phyloP scores from a whole-genome alignment of 352 stramenopile genomes.

The Pythium pectinolyticum region DNA sequence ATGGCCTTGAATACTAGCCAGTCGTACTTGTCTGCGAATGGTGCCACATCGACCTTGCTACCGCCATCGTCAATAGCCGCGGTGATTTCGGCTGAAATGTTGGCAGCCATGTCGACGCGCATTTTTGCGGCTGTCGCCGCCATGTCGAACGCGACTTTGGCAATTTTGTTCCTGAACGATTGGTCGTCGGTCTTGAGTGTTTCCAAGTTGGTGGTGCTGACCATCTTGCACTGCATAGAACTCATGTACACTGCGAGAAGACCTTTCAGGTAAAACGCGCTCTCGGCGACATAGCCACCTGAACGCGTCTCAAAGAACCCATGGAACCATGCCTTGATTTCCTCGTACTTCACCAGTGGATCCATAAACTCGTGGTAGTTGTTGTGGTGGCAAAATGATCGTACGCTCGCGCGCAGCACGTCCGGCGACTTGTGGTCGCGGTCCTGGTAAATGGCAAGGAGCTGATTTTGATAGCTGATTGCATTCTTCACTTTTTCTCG shows the following conservation, averaged over 20 bases:
- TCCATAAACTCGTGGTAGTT: slow-evolving; percentile 6
- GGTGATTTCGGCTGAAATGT: background rate
- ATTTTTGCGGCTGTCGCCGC: slow-evolving; percentile 4
- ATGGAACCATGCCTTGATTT: background rate
- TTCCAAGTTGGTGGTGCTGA: background rate
- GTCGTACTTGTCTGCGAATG: slow-evolving; percentile 7
- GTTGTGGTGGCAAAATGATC: too few species aligned
- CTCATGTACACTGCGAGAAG: slow-evolving; percentile 7
- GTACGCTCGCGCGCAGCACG: too few species aligned
- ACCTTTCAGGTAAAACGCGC: slow-evolving; percentile 6
- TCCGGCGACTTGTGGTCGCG: too few species aligned
- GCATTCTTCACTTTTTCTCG: too few species aligned
- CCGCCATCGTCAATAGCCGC: background rate
- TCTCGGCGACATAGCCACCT: slow-evolving; percentile 8
- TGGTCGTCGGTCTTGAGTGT: background rate
- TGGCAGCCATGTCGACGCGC: background rate
- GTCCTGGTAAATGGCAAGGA: too few species aligned
- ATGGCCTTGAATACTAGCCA: slow-evolving; percentile 6
- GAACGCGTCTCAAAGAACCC: slow-evolving; percentile 4
- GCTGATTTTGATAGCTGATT: too few species aligned
- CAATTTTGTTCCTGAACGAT: background rate
- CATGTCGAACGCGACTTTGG: background rate
- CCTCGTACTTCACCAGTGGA: too few species aligned
- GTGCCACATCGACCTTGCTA: background rate
- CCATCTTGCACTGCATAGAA: slow-evolving; percentile 7